Percentiles rank a stretch among this genome's conserved stretches.
These are phyloP conservation scores for Curvularia sp. DNA, from an alignment of 2,329 filamentous ascomycete species.

Conservation along the genomic window DNA sequence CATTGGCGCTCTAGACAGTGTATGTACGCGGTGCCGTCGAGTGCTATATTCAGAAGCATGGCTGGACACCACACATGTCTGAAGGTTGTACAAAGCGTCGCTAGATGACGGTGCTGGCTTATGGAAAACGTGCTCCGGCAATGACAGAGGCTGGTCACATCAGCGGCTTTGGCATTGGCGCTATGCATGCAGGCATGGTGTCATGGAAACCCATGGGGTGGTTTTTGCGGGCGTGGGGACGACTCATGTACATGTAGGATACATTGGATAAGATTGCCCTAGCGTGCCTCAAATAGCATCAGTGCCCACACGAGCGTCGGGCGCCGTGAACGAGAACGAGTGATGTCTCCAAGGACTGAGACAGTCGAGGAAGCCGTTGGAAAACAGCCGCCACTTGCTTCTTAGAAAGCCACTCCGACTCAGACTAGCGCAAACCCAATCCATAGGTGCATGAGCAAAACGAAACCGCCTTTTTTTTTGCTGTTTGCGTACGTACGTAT, in stretches of 20 bases:
- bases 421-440: constrained; percentile 14
- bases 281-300: constrained; percentile 8
- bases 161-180: constrained; percentile 4
- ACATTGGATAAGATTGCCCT: constrained; percentile 2
- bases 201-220: constrained; percentile 3
- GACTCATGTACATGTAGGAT: constrained; percentile 7
- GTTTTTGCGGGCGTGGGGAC: constrained; percentile 8
- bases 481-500: neutral
- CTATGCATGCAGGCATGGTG: constrained; percentile 4
- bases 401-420: neutral
- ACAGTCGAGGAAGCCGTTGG: constrained; percentile 1
- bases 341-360: neutral
- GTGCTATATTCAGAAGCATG: constrained; percentile 6
- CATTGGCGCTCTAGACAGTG: neutral
- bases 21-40: constrained; percentile 1
- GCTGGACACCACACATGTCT: neutral
- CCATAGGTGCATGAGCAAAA: constrained; percentile 1
- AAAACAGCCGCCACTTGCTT: constrained; percentile 1
- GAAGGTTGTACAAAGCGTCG: constrained; percentile 6
- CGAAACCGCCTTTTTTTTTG: constrained; percentile 7
- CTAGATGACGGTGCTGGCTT: constrained; percentile 3
- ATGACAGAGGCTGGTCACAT: neutral
- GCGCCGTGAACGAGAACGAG: constrained; percentile 1
- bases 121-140: constrained; percentile 4
- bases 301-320: constrained; percentile 1